Evolutionary conservation across 2,329 filamentous ascomycete genomes (phyloP).

Genomic region (Colletotrichum euphorbiae): DNA sequence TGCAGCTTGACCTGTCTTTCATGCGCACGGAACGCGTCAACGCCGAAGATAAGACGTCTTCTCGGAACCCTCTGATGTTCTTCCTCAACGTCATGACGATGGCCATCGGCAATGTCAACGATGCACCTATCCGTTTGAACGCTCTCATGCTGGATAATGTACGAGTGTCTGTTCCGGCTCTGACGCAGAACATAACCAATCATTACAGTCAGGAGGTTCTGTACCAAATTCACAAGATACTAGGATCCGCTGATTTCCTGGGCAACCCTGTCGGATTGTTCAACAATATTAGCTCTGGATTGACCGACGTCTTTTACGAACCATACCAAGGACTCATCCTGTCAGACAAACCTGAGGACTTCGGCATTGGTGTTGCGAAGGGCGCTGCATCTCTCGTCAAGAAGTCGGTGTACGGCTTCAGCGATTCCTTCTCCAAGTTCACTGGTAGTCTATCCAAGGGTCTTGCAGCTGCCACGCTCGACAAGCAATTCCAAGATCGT

Average conservation of each 20-base stretch:
- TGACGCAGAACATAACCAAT: slow-evolving; percentile 87
- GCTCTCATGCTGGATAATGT: slow-evolving; percentile 96
- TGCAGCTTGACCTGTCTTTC: slow-evolving; percentile 97
- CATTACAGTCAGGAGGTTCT: slow-evolving; percentile 98
- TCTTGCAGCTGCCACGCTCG: slow-evolving; percentile 91
- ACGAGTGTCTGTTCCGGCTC: slow-evolving; percentile 84
- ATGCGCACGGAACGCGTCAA: slow-evolving; percentile 97
- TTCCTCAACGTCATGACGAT: slow-evolving; percentile 98
- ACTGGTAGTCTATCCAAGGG: slow-evolving; percentile 98
- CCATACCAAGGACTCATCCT: slow-evolving; percentile 98
- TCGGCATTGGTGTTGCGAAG: slow-evolving; percentile 95
- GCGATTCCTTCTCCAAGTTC: slow-evolving; percentile 96
- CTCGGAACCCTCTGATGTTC: slow-evolving; percentile 96
- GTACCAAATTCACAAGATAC: slow-evolving; percentile 95
- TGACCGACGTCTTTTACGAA: slow-evolving; percentile 99
- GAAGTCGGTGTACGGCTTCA: slow-evolving; percentile 97
- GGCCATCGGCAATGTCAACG: slow-evolving; percentile 99
- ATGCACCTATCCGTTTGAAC: slow-evolving; percentile 93
- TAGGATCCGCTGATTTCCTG: slow-evolving; percentile 96
- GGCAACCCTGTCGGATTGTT: slow-evolving; percentile 98
- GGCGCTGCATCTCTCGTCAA: slow-evolving; percentile 97
- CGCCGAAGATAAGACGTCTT: slow-evolving; percentile 91
- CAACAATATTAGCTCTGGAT: slow-evolving; percentile 97
- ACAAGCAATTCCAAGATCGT: slow-evolving; percentile 98
- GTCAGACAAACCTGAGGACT: slow-evolving; percentile 93